Percentiles rank a stretch among this genome's conserved stretches.
Conservation (phyloP, 2,329 filamentous ascomycete species). For the Phaeomoniella chlamydospora region DNA sequence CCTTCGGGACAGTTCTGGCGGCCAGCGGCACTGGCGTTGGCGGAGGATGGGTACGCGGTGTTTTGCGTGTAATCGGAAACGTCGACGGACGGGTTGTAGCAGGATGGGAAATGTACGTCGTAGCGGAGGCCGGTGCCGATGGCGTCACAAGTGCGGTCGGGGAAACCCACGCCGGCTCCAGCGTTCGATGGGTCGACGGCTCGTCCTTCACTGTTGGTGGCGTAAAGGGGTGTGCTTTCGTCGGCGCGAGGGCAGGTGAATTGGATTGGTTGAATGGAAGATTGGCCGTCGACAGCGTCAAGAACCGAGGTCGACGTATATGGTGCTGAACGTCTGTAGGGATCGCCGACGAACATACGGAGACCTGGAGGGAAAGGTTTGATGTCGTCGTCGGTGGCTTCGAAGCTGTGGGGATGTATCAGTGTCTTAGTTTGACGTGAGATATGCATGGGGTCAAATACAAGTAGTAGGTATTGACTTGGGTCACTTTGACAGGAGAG, state of each 20-base stretch:
- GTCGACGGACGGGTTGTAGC: constrained; percentile 8
- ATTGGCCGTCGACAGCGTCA: constrained; percentile 1
- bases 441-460: constrained; percentile 16
- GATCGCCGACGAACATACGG: constrained; percentile 56
- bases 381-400: constrained; percentile 48
- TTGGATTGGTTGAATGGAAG: constrained; percentile 8
- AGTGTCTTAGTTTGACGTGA: background rate
- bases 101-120: constrained; percentile 22
- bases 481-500: constrained; percentile 44
- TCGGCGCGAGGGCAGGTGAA: constrained; percentile 6
- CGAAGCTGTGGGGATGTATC: constrained; percentile 14
- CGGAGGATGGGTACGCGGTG: background rate
- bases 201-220: background rate
- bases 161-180: background rate
- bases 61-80: background rate
- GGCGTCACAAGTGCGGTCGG: background rate
- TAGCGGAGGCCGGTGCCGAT: constrained; percentile 22
- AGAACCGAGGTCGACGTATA: background rate
- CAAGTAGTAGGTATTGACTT: constrained; percentile 58
- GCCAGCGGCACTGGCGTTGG: background rate
- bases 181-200: background rate
- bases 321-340: constrained; percentile 32
- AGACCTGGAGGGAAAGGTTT: constrained; percentile 56
- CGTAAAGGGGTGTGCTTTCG: background rate
- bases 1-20: background rate